phyloP scores from a whole-genome alignment of 352 stramenopile species.

The Stramenopiles sp. region DNA sequence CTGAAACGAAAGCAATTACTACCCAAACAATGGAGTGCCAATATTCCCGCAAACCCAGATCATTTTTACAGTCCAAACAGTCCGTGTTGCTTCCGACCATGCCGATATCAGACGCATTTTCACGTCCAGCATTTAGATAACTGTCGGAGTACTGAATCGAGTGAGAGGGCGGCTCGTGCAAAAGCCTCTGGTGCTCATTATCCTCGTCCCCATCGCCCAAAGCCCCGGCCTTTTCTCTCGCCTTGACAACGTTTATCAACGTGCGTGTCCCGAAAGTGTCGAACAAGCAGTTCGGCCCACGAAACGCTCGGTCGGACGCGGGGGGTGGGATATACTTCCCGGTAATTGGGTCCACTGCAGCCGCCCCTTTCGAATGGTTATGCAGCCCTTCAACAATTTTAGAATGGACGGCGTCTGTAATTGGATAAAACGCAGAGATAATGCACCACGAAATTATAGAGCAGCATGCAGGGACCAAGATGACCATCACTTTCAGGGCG shows the following conservation, averaged over 20 bases:
- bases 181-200: not conserved
- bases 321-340: not conserved
- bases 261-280: not conserved
- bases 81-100: not conserved
- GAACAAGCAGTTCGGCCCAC: not conserved
- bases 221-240: not conserved
- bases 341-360: constrained; percentile 1
- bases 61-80: constrained; percentile 9
- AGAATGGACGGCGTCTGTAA: constrained; percentile 4
- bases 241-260: not conserved
- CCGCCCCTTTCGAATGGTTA: not conserved
- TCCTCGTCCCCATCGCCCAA: not conserved
- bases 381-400: constrained; percentile 9
- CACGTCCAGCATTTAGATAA: too few species aligned
- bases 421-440: constrained; percentile 7
- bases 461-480: constrained; percentile 13
- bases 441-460: constrained; percentile 4
- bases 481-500: constrained; percentile 13
- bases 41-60: not conserved
- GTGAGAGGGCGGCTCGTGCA: not conserved
- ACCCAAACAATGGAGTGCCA: constrained; percentile 9
- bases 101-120: constrained; percentile 1
- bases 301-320: not conserved
- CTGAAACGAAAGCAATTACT: not conserved
- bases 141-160: not conserved